Base-by-base conservation (phyloP, 345 rosid genomes). In the Hevea brasiliensis region DNA sequence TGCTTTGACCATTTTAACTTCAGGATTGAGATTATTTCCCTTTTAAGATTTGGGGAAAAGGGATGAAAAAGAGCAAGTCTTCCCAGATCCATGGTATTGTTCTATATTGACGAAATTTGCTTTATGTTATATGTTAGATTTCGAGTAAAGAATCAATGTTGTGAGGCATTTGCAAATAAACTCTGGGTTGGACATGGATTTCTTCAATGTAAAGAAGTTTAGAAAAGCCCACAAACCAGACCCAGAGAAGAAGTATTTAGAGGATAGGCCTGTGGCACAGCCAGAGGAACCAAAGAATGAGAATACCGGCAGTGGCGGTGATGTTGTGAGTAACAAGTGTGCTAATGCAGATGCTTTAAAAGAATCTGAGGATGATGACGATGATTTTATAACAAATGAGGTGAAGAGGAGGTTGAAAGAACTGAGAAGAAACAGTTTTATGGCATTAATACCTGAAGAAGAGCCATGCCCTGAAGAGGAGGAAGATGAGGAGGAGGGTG, bases 361-460 rank as follows among this genome's bases (percentile, higher is more conserved):
- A 32, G 94, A 84, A 65, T 78, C 72, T 21, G 92, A 89, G 69
- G 97, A 89, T 44, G 99, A 92, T 37, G 99, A 95, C 58, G 99
- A 92, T 26, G 99, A 95, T 82, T 95, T 95, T 77, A 90, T 95
- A 66, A 85, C 94, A 11, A 91, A 91, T 76, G 97, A 95, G 84
- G 97, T 95, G 78, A 91, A 91, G 85, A 92, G 93, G 82, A 86
- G 96, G 83, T 76, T 95, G 23, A 92, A 92, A 76, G 98, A 90
- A 76, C 85, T 95, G 20, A 87, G 96, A 66, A 89, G 90, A 77
- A 95, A 91, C 83, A 95, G 94, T 77, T 95, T 92, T 78, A 87
- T 95, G 98, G 96, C 82, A 48, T 81, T 92, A 87, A 95, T 95
- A 59, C 99, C 99, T 14, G 97, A 94, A 79, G 98, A 94, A 85